Evolutionary conservation across 768 basidiomycete genomes (phyloP).

Genomic region (Termitomyces sp.): DNA sequence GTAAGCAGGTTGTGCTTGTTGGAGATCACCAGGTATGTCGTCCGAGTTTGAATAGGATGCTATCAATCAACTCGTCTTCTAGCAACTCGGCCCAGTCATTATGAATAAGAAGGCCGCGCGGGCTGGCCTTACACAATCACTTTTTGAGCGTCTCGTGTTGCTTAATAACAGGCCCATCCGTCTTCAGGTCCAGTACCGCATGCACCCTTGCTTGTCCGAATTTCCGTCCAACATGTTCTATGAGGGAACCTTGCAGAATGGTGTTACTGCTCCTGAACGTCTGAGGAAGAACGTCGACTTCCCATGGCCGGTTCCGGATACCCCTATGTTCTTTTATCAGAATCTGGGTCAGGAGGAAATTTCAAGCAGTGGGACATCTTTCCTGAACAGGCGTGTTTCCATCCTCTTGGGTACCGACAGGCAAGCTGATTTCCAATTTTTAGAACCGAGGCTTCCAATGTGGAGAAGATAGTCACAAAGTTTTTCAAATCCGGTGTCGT

Average conservation of each 20-base stretch:
- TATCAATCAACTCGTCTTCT: conserved; percentile 6
- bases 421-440: background rate
- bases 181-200: conserved; percentile 98
- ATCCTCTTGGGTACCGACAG: background rate
- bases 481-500: conserved; percentile 99
- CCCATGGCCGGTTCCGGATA: conserved; percentile 96
- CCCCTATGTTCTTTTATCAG: conserved; percentile 99
- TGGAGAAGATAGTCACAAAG: conserved; percentile 99
- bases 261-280: conserved; percentile 97
- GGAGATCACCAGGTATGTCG: conserved; percentile 74
- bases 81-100: conserved; percentile 97
- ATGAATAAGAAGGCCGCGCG: conserved; percentile 99
- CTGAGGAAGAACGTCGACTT: conserved; percentile 98
- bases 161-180: conserved; percentile 96
- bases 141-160: conserved; percentile 95
- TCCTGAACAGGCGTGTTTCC: conserved; percentile 77
- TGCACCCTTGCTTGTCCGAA: conserved; percentile 99
- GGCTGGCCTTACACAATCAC: conserved; percentile 96
- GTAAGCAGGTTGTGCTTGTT: conserved; percentile 97
- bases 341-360: conserved; percentile 99
- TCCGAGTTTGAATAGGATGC: background rate
- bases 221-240: conserved; percentile 99
- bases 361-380: conserved; percentile 96
- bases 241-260: conserved; percentile 97
- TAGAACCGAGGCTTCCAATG: conserved; percentile 97